Conservation (phyloP, 179 eudicot species). For the Actinidia polygama region DNA sequence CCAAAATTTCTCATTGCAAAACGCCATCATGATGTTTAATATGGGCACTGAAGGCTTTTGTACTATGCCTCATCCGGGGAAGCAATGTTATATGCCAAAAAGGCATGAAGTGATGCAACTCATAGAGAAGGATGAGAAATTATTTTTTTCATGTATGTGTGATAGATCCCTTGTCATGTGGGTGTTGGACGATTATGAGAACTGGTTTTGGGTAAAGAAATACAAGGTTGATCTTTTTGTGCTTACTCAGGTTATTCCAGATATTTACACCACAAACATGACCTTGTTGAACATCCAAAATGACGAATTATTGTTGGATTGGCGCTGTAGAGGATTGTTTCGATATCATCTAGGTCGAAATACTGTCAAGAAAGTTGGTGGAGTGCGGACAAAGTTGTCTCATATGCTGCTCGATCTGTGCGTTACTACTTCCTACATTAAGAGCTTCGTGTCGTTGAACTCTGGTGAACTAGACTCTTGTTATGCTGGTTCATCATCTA, state of each 20-base stretch:
- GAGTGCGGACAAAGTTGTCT: not conserved
- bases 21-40: not conserved
- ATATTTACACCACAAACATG: not conserved
- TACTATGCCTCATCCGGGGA: not conserved
- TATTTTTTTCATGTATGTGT: not conserved
- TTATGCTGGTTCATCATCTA: too few relatives aligned
- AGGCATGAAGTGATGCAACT: not conserved
- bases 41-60: not conserved
- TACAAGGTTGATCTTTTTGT: not conserved
- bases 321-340: not conserved
- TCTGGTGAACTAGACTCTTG: too few relatives aligned
- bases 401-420: too few relatives aligned
- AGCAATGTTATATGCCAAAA: not conserved
- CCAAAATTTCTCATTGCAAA: not conserved
- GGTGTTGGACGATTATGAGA: not conserved
- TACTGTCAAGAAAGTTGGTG: not conserved
- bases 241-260: not conserved
- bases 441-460: too few relatives aligned
- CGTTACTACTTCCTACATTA: too few relatives aligned
- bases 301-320: not conserved
- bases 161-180: not conserved
- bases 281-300: not conserved
- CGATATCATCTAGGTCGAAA: not conserved
- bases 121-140: not conserved
- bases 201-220: not conserved